Percentiles rank a stretch among this genome's conserved stretches.
These are phyloP conservation scores for Coprinopsis sp. DNA, from an alignment of 768 basidiomycete species.

Conservation along the genomic window DNA sequence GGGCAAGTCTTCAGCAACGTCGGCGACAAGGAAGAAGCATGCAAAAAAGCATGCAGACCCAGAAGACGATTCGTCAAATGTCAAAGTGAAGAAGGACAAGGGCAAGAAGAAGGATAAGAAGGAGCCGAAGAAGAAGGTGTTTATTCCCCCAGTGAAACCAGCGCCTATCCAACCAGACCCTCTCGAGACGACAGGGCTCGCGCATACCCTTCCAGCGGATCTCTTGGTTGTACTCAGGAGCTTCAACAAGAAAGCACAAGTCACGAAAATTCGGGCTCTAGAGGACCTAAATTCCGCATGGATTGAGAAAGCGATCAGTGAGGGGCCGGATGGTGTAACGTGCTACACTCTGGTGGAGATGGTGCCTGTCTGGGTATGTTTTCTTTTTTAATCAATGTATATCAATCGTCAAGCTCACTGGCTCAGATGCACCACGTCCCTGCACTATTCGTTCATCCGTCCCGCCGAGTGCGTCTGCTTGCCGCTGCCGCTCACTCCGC, in stretches of 20 bases:
- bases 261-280: slow-evolving; percentile 79
- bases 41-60: slow-evolving; percentile 72
- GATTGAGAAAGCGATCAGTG: slow-evolving; percentile 48
- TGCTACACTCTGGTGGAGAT: slow-evolving; percentile 47
- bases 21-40: slow-evolving; percentile 91
- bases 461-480: slow-evolving; percentile 65
- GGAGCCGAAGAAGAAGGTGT: slow-evolving; percentile 79
- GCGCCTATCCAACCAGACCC: slow-evolving; percentile 75
- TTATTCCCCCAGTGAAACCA: slow-evolving; percentile 82
- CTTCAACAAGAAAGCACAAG: slow-evolving; percentile 84
- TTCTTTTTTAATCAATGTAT: not conserved
- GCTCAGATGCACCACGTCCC: slow-evolving; percentile 82
- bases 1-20: slow-evolving; percentile 73
- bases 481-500: slow-evolving; percentile 59
- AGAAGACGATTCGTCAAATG: slow-evolving; percentile 27
- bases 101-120: slow-evolving; percentile 38
- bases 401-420: slow-evolving; percentile 3
- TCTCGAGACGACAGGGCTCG: slow-evolving; percentile 77
- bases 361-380: slow-evolving; percentile 88
- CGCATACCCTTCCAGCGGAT: slow-evolving; percentile 69
- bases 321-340: slow-evolving; percentile 37
- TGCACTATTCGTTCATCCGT: slow-evolving; percentile 72
- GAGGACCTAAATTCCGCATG: slow-evolving; percentile 75
- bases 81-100: slow-evolving; percentile 33
- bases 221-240: slow-evolving; percentile 76